These are phyloP conservation scores for Micromonas commoda DNA, from an alignment of 139 green algal genomes.

Conservation along the genomic window DNA sequence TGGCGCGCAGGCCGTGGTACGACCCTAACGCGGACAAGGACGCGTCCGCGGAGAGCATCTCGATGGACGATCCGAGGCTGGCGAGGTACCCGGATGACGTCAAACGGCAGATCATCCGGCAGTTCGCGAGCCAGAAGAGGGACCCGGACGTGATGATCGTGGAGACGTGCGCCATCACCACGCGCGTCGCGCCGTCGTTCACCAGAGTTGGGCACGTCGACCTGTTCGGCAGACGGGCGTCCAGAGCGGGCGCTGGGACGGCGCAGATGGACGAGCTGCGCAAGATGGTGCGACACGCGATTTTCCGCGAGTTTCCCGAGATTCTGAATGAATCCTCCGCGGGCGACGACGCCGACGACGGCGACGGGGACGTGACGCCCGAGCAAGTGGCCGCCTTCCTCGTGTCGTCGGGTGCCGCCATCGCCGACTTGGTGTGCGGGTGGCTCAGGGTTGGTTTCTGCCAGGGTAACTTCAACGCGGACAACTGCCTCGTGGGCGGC, in stretches of 20 bases:
- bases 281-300: conserved; percentile 28
- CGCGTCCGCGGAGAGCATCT: background rate
- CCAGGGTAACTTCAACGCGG: conserved; percentile 39
- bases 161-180: conserved; percentile 36
- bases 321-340: background rate
- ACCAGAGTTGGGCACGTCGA: conserved; percentile 33
- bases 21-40: conserved; percentile 2
- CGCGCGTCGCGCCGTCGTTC: conserved; percentile 34
- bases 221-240: conserved; percentile 26
- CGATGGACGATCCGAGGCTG: conserved; percentile 27
- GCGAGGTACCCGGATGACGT: background rate
- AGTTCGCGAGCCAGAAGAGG: conserved; percentile 15
- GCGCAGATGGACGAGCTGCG: conserved; percentile 21
- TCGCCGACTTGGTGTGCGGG: conserved; percentile 21
- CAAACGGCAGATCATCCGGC: background rate
- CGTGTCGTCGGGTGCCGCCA: background rate
- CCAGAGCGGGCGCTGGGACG: background rate
- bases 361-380: background rate
- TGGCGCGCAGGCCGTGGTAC: conserved; percentile 30
- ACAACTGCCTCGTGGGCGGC: conserved; percentile 38
- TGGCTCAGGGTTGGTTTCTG: conserved; percentile 37
- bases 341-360: background rate
- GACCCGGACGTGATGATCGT: conserved; percentile 35
- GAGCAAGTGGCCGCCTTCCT: conserved; percentile 15
- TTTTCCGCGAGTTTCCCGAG: conserved; percentile 33